Conservation (phyloP, 371 early-diverging fungal species). For the Saksenaea oblongispora region DNA sequence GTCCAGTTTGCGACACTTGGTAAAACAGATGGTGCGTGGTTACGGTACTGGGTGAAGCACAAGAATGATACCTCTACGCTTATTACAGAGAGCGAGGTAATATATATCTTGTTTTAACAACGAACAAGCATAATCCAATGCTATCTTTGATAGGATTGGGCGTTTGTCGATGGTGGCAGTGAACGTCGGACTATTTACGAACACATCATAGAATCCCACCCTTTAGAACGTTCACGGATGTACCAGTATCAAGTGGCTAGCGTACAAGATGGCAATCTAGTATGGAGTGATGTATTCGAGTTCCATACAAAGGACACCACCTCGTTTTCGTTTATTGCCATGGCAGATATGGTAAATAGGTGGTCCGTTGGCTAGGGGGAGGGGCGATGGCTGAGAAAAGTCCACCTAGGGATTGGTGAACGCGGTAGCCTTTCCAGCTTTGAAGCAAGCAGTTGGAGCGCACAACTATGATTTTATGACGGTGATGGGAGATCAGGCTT, state of each 20-base stretch:
- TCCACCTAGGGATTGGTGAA: conserved; percentile 35
- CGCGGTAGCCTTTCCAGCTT: conserved; percentile 24
- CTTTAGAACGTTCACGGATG: conserved; percentile 17
- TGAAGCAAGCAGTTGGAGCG: conserved; percentile 15
- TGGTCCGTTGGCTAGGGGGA: neutral
- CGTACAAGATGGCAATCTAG: neutral
- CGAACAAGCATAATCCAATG: neutral
- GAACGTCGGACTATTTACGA: conserved; percentile 27
- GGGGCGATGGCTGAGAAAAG: neutral
- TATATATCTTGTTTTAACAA: neutral
- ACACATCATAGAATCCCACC: conserved; percentile 26
- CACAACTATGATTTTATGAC: conserved; percentile 38
- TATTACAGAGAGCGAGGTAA: conserved; percentile 10
- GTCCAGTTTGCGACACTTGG: conserved; percentile 25
- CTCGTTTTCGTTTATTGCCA: conserved; percentile 23
- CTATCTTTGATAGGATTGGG: conserved; percentile 24
- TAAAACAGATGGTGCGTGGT: conserved; percentile 9
- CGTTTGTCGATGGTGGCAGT: conserved; percentile 37
- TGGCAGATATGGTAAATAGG: conserved; percentile 27
- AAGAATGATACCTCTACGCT: neutral
- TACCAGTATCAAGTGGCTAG: conserved; percentile 33
- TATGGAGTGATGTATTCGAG: conserved; percentile 13
- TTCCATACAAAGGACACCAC: conserved; percentile 15
- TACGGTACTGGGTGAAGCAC: conserved; percentile 20
- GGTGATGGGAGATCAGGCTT: conserved; percentile 30